phyloP scores from a whole-genome alignment of 306 rosid genomes.

The Quercus engelmannii region DNA sequence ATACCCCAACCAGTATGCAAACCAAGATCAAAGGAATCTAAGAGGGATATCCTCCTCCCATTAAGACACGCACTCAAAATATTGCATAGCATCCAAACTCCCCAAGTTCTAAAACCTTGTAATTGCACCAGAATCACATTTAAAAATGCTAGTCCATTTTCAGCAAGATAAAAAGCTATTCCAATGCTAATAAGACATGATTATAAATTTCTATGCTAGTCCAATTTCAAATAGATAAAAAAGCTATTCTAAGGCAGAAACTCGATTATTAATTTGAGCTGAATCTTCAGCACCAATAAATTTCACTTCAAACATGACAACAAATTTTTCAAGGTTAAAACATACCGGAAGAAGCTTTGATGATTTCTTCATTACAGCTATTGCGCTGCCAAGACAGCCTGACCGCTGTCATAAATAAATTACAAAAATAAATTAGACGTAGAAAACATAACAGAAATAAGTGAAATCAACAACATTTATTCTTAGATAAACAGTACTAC shows the following conservation, averaged over 20 bases:
- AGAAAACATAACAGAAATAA: constrained; percentile 19
- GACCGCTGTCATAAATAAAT: constrained; percentile 58
- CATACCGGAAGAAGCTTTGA: constrained; percentile 84
- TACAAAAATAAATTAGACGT: constrained; percentile 17
- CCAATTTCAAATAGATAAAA: neutral
- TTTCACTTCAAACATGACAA: constrained; percentile 4
- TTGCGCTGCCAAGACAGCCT: constrained; percentile 84
- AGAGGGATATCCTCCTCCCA: neutral
- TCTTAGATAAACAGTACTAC: constrained; percentile 5
- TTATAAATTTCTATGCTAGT: neutral
- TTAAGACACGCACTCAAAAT: neutral
- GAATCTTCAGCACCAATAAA: neutral
- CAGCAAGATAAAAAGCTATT: neutral
- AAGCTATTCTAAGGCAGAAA: neutral
- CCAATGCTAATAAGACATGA: neutral
- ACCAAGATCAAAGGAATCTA: too few species aligned
- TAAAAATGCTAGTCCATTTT: neutral
- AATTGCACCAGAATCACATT: neutral
- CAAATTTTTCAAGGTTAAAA: neutral
- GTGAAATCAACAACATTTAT: constrained; percentile 4
- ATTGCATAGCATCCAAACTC: neutral
- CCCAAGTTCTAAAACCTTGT: neutral
- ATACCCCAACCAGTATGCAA: too few species aligned
- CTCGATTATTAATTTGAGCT: neutral
- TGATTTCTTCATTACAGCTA: constrained; percentile 97